A percentile compares a stretch with the other conserved stretches of the same genome.
Conservation (phyloP, 2,329 filamentous ascomycete species). For the Colletotrichum euphorbiae region DNA sequence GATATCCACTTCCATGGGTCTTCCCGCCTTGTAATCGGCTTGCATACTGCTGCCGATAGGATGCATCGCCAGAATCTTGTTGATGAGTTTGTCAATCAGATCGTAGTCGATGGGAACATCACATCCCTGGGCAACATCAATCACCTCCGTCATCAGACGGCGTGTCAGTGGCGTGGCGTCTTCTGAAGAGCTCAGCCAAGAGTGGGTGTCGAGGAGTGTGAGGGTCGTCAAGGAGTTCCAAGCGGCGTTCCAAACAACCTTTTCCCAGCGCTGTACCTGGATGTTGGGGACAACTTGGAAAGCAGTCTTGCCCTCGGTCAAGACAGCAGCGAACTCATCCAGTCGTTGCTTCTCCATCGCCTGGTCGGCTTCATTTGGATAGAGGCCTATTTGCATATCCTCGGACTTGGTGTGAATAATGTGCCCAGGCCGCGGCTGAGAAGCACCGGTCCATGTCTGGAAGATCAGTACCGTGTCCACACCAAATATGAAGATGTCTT, state of each 20-base stretch:
- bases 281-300: conserved; percentile 64
- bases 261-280: conserved; percentile 69
- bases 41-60: conserved; percentile 65
- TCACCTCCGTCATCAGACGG: conserved; percentile 64
- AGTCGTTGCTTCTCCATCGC: conserved; percentile 52
- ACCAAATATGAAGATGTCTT: not conserved
- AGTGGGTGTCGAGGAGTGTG: conserved; percentile 63
- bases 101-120: conserved; percentile 59
- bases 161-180: conserved; percentile 62
- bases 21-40: conserved; percentile 66
- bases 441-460: conserved; percentile 65
- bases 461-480: not conserved
- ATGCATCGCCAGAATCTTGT: conserved; percentile 59
- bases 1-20: conserved; percentile 71
- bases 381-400: conserved; percentile 66
- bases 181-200: conserved; percentile 58
- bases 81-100: conserved; percentile 60
- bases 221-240: conserved; percentile 72
- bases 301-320: conserved; percentile 56
- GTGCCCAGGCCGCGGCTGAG: conserved; percentile 60
- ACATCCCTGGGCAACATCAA: conserved; percentile 67
- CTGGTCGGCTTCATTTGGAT: conserved; percentile 50
- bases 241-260: conserved; percentile 69
- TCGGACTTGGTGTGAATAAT: conserved; percentile 64
- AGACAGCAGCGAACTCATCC: conserved; percentile 53